A percentile compares a stretch with the other conserved stretches of the same genome.
Evolutionary conservation across 441 rosid genomes (phyloP).

Genomic region (Bruguiera hainesii): DNA sequence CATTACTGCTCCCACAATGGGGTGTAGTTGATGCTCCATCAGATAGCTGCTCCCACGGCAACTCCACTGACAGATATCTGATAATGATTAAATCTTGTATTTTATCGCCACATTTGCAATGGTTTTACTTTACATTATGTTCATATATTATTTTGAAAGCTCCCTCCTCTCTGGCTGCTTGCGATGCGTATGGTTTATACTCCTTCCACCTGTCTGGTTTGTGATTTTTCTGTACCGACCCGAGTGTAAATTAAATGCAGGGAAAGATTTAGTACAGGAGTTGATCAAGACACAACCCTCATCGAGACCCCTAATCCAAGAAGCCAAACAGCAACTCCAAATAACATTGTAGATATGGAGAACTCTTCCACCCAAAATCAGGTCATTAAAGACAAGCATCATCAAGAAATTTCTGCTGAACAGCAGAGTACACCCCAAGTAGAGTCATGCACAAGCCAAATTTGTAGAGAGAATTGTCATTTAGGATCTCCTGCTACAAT

Average conservation of each 20-base stretch:
- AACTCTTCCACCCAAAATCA: slow-evolving; percentile 21
- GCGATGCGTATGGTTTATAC: too few species aligned
- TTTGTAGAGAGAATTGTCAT: slow-evolving; percentile 11
- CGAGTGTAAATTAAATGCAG: slow-evolving; percentile 35
- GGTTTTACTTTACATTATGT: too few species aligned
- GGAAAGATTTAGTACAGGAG: slow-evolving; percentile 44
- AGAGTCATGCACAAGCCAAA: not conserved
- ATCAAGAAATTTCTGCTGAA: slow-evolving; percentile 5
- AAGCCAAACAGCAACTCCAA: slow-evolving; percentile 14
- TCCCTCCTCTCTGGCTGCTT: too few species aligned
- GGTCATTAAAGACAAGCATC: slow-evolving; percentile 15
- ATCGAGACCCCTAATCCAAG: slow-evolving; percentile 18
- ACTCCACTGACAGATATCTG: too few species aligned
- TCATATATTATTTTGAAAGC: too few species aligned
- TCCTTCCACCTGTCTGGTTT: not conserved
- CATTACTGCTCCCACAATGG: too few species aligned
- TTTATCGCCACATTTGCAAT: too few species aligned
- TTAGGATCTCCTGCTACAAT: slow-evolving; percentile 3
- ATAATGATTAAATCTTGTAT: too few species aligned
- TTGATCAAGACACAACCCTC: slow-evolving; percentile 24
- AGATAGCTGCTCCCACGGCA: too few species aligned
- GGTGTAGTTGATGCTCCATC: too few species aligned
- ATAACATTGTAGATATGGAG: slow-evolving; percentile 7
- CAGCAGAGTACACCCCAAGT: not conserved
- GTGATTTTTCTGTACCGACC: not conserved